phyloP scores from a whole-genome alignment of 2,329 filamentous ascomycete species.

The Colletotrichum godetiae region DNA sequence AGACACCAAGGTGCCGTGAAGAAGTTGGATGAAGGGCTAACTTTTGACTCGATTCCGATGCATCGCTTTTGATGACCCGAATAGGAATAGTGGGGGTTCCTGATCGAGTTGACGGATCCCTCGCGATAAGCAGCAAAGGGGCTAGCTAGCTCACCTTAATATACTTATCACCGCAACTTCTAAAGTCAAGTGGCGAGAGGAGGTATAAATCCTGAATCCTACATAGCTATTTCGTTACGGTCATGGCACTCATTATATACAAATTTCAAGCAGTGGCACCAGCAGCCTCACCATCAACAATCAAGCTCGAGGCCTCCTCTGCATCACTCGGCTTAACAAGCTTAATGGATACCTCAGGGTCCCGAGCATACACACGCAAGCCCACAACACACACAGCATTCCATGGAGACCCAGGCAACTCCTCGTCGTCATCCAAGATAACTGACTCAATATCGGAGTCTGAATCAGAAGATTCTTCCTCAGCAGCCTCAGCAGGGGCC shows the following conservation, averaged over 20 bases:
- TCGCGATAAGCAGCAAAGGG: background rate
- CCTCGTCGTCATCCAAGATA: conserved; percentile 32
- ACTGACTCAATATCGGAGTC: conserved; percentile 16
- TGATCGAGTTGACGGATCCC: background rate
- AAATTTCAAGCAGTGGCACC: conserved; percentile 43
- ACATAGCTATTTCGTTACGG: background rate
- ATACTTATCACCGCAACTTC: too few relatives aligned
- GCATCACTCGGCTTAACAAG: conserved; percentile 46
- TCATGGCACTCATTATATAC: background rate
- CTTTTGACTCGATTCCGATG: background rate
- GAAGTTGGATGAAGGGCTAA: background rate
- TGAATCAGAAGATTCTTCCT: conserved; percentile 28
- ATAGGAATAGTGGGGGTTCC: background rate
- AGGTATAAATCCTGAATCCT: background rate
- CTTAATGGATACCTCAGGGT: conserved; percentile 47
- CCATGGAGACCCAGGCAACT: conserved; percentile 44
- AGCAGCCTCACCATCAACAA: conserved; percentile 42
- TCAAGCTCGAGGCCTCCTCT: conserved; percentile 43
- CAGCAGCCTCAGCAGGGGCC: conserved; percentile 16
- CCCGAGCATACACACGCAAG: conserved; percentile 51
- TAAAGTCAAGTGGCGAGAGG: background rate
- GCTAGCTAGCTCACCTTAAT: too few relatives aligned
- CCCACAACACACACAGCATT: conserved; percentile 56
- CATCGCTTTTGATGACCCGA: background rate
- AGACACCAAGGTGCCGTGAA: background rate